Evolutionary conservation across 306 rosid species (phyloP).

Genomic region (Cucurbita ficifolia): DNA sequence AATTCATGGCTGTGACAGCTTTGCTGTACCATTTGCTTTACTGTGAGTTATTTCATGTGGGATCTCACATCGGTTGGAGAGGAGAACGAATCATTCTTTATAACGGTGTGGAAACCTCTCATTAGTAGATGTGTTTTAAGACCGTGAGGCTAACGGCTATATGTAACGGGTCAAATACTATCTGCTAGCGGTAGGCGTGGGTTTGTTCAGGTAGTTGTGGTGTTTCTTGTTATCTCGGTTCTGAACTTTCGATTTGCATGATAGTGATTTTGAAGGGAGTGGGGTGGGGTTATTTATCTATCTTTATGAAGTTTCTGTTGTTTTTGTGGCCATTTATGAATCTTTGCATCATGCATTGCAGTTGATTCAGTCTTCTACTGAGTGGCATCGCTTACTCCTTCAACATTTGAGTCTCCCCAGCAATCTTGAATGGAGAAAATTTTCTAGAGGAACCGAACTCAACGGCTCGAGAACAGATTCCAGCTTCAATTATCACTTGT

Average conservation of each 20-base stretch:
- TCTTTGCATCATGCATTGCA: neutral
- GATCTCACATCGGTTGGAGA: too few species aligned
- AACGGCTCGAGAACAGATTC: neutral
- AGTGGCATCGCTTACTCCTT: neutral
- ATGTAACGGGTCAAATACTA: too few species aligned
- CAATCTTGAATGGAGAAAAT: neutral
- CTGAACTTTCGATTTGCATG: constrained; percentile 23
- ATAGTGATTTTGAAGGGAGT: constrained; percentile 5
- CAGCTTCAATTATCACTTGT: neutral
- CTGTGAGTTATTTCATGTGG: constrained; percentile 30
- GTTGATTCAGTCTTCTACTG: neutral
- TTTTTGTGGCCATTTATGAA: neutral
- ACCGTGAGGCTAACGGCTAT: too few species aligned
- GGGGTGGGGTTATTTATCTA: neutral
- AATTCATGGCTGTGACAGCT: constrained; percentile 86
- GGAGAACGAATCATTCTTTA: too few species aligned
- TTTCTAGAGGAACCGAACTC: neutral
- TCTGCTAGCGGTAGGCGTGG: too few species aligned
- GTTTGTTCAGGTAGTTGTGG: constrained; percentile 16
- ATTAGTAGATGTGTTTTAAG: too few species aligned
- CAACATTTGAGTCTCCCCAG: neutral
- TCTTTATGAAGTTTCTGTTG: neutral
- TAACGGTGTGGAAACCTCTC: too few species aligned
- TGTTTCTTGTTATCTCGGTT: constrained; percentile 19
- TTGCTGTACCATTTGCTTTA: constrained; percentile 33